Conservation (phyloP, 345 rosid genomes). For the Populus davidiana region DNA sequence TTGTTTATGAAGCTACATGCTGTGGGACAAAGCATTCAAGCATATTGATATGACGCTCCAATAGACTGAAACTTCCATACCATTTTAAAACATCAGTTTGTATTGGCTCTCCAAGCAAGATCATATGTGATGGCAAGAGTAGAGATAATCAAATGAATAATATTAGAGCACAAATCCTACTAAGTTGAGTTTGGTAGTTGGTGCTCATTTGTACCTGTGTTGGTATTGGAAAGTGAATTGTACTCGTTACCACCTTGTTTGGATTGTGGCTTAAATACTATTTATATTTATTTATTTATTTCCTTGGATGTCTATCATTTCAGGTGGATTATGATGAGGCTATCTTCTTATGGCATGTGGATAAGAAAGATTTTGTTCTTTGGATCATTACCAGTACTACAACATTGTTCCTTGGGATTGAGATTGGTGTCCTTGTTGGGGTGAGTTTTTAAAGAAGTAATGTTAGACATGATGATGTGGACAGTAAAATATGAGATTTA, state of each 20-base stretch:
- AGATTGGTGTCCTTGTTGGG: constrained; percentile 97
- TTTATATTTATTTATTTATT: constrained; percentile 4
- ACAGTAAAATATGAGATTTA: not conserved
- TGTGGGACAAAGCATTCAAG: not conserved
- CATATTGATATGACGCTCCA: not conserved
- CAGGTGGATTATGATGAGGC: constrained; percentile 98
- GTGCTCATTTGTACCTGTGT: not conserved
- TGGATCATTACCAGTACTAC: constrained; percentile 78
- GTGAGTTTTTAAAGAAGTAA: constrained; percentile 42
- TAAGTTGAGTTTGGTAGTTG: not conserved
- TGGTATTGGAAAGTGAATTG: not conserved
- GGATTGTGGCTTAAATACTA: not conserved
- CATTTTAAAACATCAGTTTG: not conserved
- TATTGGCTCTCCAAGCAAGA: not conserved
- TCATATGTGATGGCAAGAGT: not conserved
- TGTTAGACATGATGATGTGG: not conserved
- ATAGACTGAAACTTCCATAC: not conserved
- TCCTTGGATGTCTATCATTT: constrained; percentile 24
- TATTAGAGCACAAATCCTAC: not conserved
- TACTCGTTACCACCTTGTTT: not conserved
- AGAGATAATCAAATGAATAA: not conserved
- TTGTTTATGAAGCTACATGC: not conserved
- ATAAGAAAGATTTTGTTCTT: constrained; percentile 93
- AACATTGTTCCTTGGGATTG: constrained; percentile 91
- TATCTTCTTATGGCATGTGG: constrained; percentile 90